phyloP scores from a whole-genome alignment of 345 rosid genomes.

The Eutrema yunnanense region DNA sequence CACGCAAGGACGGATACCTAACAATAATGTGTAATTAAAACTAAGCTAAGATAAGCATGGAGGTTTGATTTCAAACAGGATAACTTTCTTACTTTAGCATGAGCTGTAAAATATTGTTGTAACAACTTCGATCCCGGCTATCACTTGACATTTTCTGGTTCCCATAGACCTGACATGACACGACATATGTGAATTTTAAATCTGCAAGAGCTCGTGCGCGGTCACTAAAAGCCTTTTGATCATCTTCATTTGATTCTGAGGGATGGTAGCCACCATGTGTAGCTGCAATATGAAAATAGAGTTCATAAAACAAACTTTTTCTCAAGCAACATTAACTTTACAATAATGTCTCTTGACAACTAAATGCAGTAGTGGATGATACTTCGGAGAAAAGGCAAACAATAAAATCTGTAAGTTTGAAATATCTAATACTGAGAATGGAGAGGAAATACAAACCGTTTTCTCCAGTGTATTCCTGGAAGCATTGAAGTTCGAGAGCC shows the following conservation, averaged over 20 bases:
- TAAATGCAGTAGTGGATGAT: conserved; percentile 3
- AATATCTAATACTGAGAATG: background rate
- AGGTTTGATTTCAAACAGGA: background rate
- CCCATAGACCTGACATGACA: conserved; percentile 94
- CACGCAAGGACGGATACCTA: conserved; percentile 89
- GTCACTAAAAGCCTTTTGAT: conserved; percentile 25
- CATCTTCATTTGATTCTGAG: conserved; percentile 29
- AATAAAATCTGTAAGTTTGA: background rate
- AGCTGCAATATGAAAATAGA: conserved; percentile 37
- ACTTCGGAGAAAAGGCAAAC: background rate
- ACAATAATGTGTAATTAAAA: conserved; percentile 6
- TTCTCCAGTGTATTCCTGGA: conserved; percentile 59
- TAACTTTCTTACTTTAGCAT: conserved; percentile 68
- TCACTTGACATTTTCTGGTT: conserved; percentile 71
- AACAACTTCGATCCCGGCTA: conserved; percentile 48
- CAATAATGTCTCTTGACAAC: background rate
- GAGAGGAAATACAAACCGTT: conserved; percentile 43
- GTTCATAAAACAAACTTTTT: background rate
- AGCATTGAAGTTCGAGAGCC: conserved; percentile 76
- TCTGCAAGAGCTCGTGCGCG: conserved; percentile 66
- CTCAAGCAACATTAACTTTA: conserved; percentile 4
- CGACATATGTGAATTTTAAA: conserved; percentile 93
- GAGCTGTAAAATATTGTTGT: conserved; percentile 72
- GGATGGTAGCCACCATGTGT: conserved; percentile 28
- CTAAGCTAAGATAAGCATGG: background rate